Evolutionary conservation across 176 grass and related monocot species (phyloP).

Genomic region (Avena eriantha): DNA sequence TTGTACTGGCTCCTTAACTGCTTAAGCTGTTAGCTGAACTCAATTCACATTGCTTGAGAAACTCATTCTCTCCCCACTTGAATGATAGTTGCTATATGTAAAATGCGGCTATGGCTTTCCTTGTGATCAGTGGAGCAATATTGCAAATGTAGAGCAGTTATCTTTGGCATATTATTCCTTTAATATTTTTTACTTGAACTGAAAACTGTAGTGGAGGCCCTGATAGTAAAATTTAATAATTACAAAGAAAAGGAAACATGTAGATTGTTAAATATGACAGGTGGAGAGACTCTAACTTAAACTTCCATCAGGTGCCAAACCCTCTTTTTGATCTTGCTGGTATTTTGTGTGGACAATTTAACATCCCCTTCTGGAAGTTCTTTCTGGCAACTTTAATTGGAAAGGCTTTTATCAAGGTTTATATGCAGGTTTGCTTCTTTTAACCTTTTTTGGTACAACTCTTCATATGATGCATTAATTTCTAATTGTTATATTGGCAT

Average conservation of each 20-base stretch:
- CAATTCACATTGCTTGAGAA: slow-evolving; percentile 15
- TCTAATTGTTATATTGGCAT: slow-evolving; percentile 5
- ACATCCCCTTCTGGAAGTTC: slow-evolving; percentile 93
- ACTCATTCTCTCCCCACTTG: slow-evolving; percentile 26
- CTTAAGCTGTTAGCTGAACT: slow-evolving; percentile 23
- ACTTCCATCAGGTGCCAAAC: slow-evolving; percentile 79
- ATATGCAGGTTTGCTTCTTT: slow-evolving; percentile 73
- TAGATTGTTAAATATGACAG: slow-evolving; percentile 33
- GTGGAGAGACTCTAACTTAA: slow-evolving; percentile 39
- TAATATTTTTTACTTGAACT: background rate
- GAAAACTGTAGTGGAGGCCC: background rate
- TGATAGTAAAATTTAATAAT: background rate
- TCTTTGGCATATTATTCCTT: slow-evolving; percentile 28
- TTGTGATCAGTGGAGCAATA: slow-evolving; percentile 22
- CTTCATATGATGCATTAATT: slow-evolving; percentile 17
- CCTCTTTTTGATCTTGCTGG: slow-evolving; percentile 92
- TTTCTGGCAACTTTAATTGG: slow-evolving; percentile 94
- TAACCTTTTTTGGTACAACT: slow-evolving; percentile 30
- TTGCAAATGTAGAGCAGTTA: slow-evolving; percentile 10
- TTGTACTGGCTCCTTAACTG: slow-evolving; percentile 22
- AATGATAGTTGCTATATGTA: slow-evolving; percentile 28
- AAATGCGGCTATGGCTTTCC: slow-evolving; percentile 23
- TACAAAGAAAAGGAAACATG: background rate
- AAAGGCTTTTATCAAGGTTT: slow-evolving; percentile 94
- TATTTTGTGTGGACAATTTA: slow-evolving; percentile 94